phyloP scores from a whole-genome alignment of 768 basidiomycete species.

The Macrolepiota fuliginosa region DNA sequence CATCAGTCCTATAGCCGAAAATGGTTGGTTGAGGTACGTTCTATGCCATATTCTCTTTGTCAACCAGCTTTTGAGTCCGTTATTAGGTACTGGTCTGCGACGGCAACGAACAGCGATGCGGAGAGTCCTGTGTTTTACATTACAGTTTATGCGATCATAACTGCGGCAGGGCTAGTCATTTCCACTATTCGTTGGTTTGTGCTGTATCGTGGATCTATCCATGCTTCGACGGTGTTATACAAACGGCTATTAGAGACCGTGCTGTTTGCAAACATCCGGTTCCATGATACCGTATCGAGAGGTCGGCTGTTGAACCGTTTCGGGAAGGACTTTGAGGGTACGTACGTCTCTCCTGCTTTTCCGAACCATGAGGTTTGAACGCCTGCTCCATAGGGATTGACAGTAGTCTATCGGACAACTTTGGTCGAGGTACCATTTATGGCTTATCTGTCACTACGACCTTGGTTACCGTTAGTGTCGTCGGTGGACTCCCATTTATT shows the following conservation, averaged over 20 bases:
- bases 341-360: background rate
- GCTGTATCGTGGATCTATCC: constrained; percentile 81
- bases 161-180: constrained; percentile 42
- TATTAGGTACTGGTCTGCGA: constrained; percentile 55
- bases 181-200: constrained; percentile 66
- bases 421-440: constrained; percentile 75
- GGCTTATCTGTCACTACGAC: constrained; percentile 70
- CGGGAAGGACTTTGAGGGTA: constrained; percentile 87
- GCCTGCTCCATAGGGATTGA: constrained; percentile 59
- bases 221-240: constrained; percentile 76
- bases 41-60: constrained; percentile 3
- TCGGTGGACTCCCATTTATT: constrained; percentile 79
- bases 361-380: constrained; percentile 11
- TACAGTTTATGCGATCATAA: constrained; percentile 59
- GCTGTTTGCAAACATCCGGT: constrained; percentile 84
- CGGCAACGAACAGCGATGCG: constrained; percentile 36
- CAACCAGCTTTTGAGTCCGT: background rate
- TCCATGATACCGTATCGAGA: constrained; percentile 89
- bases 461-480: constrained; percentile 67
- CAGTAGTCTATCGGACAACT: constrained; percentile 80
- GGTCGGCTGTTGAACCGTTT: constrained; percentile 82
- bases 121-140: constrained; percentile 62
- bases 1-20: constrained; percentile 66
- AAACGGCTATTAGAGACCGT: constrained; percentile 73
- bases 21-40: constrained; percentile 61